Evolutionary conservation across 371 early-diverging fungal species (phyloP).

Genomic region (Chytridium lagenaria): DNA sequence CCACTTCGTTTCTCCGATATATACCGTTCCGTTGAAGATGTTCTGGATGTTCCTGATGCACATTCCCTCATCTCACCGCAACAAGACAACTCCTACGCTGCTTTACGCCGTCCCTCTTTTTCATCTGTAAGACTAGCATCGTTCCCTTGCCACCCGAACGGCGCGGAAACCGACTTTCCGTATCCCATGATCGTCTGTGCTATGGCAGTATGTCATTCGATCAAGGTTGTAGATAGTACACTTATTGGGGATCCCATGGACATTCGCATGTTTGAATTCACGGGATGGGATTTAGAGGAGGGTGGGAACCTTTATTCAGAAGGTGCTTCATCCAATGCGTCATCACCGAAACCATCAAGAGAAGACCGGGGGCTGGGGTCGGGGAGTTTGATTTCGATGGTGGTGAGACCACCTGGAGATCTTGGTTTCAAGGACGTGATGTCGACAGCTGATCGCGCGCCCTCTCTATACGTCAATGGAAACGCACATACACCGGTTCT

Average conservation of each 20-base stretch:
- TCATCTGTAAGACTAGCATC: slow-evolving; percentile 18
- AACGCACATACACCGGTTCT: slow-evolving; percentile 1
- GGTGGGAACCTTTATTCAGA: slow-evolving; percentile 45
- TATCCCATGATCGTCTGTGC: slow-evolving; percentile 63
- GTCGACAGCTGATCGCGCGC: not conserved
- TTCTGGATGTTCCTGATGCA: not conserved
- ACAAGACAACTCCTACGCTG: not conserved
- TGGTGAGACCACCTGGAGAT: slow-evolving; percentile 80
- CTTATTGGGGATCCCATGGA: slow-evolving; percentile 98
- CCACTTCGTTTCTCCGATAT: slow-evolving; percentile 19
- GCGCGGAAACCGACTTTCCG: slow-evolving; percentile 38
- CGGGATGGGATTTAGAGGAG: slow-evolving; percentile 91
- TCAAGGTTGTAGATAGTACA: slow-evolving; percentile 88
- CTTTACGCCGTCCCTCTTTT: not conserved
- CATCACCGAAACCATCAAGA: not conserved
- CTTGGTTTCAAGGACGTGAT: slow-evolving; percentile 36
- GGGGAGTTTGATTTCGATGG: slow-evolving; percentile 30
- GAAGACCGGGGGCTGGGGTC: not conserved
- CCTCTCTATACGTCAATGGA: slow-evolving; percentile 2
- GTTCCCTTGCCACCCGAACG: not conserved
- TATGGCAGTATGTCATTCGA: slow-evolving; percentile 96
- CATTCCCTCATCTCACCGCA: not conserved
- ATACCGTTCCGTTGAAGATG: slow-evolving; percentile 10
- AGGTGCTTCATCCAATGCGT: not conserved
- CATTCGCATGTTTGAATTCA: slow-evolving; percentile 98